These are phyloP conservation scores for Apophysomyces trapeziformis DNA, from an alignment of 371 early-diverging fungal genomes.

Conservation along the genomic window DNA sequence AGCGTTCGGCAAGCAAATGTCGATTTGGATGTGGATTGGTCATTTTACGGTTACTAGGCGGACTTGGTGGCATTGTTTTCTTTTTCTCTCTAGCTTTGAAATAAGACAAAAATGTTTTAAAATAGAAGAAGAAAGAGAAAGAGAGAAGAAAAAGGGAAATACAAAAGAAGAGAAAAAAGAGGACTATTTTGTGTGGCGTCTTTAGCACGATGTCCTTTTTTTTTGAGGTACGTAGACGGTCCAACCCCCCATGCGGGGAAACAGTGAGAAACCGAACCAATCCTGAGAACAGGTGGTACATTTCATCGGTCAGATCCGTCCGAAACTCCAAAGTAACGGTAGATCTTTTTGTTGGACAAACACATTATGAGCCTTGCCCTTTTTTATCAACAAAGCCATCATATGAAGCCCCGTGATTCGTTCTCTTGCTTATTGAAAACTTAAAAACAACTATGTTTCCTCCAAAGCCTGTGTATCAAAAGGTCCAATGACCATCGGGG, in stretches of 20 bases:
- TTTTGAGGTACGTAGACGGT: background rate
- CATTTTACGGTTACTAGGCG: conserved; percentile 16
- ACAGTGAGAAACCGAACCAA: conserved; percentile 8
- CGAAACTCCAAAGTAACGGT: conserved; percentile 1
- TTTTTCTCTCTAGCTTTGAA: too few species aligned
- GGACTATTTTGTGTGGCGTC: background rate
- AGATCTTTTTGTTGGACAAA: conserved; percentile 3
- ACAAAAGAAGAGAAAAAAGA: conserved; percentile 11
- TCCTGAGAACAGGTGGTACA: conserved; percentile 8
- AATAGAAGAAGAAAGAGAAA: conserved; percentile 4
- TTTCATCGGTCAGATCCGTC: conserved; percentile 11
- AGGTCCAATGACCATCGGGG: conserved; percentile 7
- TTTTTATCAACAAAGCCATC: background rate
- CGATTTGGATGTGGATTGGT: conserved; percentile 14
- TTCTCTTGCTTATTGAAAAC: background rate
- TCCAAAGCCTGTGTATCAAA: too few species aligned
- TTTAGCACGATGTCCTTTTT: background rate
- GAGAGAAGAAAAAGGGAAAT: conserved; percentile 6
- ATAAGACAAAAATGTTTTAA: background rate
- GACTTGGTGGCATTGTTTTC: conserved; percentile 11
- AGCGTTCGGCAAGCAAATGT: conserved; percentile 18
- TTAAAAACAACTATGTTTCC: conserved; percentile 4
- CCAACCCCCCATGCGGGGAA: conserved; percentile 5
- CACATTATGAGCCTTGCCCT: background rate
- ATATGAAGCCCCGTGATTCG: conserved; percentile 11